Conservation (phyloP, 305 asterid species). For the Fraxinus dipetala region DNA sequence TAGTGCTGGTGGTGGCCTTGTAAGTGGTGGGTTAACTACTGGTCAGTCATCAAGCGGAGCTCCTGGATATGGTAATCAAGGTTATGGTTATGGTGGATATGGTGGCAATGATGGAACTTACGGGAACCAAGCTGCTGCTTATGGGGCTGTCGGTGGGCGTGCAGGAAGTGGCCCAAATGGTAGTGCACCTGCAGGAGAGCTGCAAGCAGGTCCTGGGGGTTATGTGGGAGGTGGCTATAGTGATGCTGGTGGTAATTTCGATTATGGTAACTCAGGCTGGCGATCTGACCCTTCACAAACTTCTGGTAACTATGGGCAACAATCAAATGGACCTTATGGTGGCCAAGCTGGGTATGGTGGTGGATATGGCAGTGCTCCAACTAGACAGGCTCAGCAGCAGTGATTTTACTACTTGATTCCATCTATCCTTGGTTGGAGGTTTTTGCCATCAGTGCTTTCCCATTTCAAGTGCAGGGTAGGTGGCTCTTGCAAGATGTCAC, state of each 20-base stretch:
- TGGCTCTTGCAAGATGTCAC: constrained; percentile 45
- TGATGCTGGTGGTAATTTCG: constrained; percentile 58
- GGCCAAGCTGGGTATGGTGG: constrained; percentile 63
- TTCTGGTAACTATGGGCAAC: constrained; percentile 49
- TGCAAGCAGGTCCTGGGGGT: constrained; percentile 51
- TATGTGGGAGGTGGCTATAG: constrained; percentile 61
- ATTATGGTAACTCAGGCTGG: constrained; percentile 67
- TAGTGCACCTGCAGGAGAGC: constrained; percentile 44
- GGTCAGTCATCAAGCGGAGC: constrained; percentile 77
- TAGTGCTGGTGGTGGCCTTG: constrained; percentile 36
- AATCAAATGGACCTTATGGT: constrained; percentile 43
- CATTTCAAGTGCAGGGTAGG: constrained; percentile 38
- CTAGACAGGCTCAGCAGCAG: constrained; percentile 64
- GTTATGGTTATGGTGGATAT: constrained; percentile 80
- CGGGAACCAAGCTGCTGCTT: constrained; percentile 40
- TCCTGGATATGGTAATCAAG: constrained; percentile 70
- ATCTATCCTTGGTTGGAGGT: constrained; percentile 30
- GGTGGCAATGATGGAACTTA: constrained; percentile 63
- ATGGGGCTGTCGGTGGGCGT: constrained; percentile 78
- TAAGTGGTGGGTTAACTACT: constrained; percentile 46
- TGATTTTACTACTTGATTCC: constrained; percentile 24
- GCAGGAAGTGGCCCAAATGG: constrained; percentile 62
- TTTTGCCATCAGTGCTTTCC: constrained; percentile 25
- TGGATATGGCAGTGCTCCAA: constrained; percentile 47
- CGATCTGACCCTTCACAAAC: constrained; percentile 62